Conservation (phyloP, 1,284 basidiomycete species). For the Ceratobasidium sp. region DNA sequence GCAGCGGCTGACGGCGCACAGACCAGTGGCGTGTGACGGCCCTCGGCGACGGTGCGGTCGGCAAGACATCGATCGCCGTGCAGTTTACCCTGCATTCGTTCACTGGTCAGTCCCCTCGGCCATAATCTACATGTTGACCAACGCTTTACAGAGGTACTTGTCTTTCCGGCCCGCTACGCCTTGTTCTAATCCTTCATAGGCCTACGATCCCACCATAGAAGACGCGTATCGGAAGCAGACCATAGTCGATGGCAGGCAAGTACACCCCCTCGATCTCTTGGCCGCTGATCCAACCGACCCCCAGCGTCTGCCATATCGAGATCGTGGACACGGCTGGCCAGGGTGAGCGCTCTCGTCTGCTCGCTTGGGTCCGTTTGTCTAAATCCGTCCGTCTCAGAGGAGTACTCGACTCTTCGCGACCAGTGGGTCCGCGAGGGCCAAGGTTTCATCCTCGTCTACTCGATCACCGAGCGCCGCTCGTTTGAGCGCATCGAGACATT, state of each 20-base stretch:
- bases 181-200: constrained; percentile 35
- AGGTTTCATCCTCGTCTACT: constrained; percentile 48
- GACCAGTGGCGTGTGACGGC: constrained; percentile 47
- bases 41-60: constrained; percentile 47
- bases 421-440: constrained; percentile 47
- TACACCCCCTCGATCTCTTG: constrained; percentile 51
- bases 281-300: constrained; percentile 20
- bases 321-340: constrained; percentile 58
- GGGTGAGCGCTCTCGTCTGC: constrained; percentile 47
- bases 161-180: neutral
- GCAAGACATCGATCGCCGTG: constrained; percentile 46
- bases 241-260: constrained; percentile 57
- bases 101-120: constrained; percentile 28
- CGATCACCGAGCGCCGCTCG: constrained; percentile 46
- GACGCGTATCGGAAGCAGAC: constrained; percentile 58
- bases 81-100: constrained; percentile 44
- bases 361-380: constrained; percentile 27
- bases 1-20: neutral
- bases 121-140: constrained; percentile 12
- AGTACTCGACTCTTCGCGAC: constrained; percentile 48
- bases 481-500: constrained; percentile 45
- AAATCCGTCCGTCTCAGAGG: constrained; percentile 41
- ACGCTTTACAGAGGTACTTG: constrained; percentile 41
- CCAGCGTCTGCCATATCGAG: constrained; percentile 50
- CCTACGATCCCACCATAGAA: constrained; percentile 58